phyloP scores from a whole-genome alignment of 768 basidiomycete species.

The Gelatoporia subvermispora region DNA sequence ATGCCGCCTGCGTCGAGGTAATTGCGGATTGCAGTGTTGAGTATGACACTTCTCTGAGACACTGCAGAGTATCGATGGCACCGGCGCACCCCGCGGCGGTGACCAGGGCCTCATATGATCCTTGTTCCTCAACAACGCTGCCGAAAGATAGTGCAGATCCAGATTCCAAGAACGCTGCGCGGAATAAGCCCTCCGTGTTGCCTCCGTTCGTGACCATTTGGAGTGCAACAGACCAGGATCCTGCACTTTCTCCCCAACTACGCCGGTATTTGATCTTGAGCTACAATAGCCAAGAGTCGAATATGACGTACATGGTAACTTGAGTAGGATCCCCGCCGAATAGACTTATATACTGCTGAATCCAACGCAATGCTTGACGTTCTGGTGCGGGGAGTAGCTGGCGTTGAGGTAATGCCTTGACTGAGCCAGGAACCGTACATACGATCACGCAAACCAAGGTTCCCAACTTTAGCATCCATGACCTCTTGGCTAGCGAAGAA shows the following conservation, averaged over 20 bases:
- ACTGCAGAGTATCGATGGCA: constrained; percentile 34
- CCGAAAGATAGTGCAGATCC: neutral
- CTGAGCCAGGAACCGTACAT: neutral
- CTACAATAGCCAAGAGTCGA: constrained; percentile 31
- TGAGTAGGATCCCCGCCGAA: constrained; percentile 37
- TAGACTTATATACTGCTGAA: constrained; percentile 13
- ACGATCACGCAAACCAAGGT: constrained; percentile 49
- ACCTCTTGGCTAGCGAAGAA: constrained; percentile 37
- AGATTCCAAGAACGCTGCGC: constrained; percentile 32
- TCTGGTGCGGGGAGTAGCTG: constrained; percentile 18
- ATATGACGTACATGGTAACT: constrained; percentile 24
- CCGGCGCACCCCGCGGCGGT: constrained; percentile 30
- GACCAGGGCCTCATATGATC: constrained; percentile 38
- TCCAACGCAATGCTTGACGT: constrained; percentile 33
- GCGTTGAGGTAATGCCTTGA: too few species aligned
- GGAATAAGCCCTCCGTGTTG: constrained; percentile 17
- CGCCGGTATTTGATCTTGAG: neutral
- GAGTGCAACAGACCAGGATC: constrained; percentile 29
- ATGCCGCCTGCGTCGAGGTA: constrained; percentile 12
- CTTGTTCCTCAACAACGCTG: constrained; percentile 22
- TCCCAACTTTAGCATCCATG: constrained; percentile 30
- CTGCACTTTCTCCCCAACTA: constrained; percentile 33
- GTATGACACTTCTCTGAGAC: constrained; percentile 38
- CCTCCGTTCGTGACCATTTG: constrained; percentile 22
- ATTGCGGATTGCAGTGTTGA: constrained; percentile 26